phyloP scores from a whole-genome alignment of 805 yeast genomes.

The Tetrapisispora namnaoensis region DNA sequence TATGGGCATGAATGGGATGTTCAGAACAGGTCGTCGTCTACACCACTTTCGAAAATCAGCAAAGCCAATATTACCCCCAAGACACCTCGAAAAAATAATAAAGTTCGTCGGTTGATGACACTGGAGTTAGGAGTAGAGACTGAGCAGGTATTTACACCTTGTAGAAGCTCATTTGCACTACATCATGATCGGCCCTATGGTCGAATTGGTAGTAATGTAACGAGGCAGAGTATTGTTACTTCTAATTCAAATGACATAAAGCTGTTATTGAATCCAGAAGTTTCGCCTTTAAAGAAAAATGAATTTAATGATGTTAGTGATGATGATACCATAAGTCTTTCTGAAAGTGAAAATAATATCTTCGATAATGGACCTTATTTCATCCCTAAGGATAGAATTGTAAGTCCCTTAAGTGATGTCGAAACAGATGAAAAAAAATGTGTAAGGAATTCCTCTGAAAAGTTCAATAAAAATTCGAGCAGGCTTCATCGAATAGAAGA shows the following conservation, averaged over 20 bases:
- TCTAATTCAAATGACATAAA: neutral
- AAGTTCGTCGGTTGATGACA: no score
- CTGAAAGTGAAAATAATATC: neutral
- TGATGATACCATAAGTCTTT: neutral
- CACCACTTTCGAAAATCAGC: neutral
- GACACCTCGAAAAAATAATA: neutral
- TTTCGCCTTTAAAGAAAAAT: neutral
- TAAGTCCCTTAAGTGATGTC: slow-evolving; percentile 5
- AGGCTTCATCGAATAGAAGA: slow-evolving; percentile 5
- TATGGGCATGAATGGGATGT: neutral
- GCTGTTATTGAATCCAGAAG: neutral
- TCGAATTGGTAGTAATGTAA: neutral
- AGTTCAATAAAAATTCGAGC: neutral
- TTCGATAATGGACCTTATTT: neutral
- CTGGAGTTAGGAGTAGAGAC: neutral
- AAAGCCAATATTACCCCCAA: neutral
- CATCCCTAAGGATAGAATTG: neutral
- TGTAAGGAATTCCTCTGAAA: neutral
- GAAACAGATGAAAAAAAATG: slow-evolving; percentile 1
- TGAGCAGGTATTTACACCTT: neutral
- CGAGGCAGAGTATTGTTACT: neutral
- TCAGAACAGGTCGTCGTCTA: neutral
- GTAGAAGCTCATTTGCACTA: neutral
- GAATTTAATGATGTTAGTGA: neutral
- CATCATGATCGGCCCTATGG: neutral